phyloP scores from a whole-genome alignment of 768 basidiomycete genomes.

The Fomitopsis serialis region DNA sequence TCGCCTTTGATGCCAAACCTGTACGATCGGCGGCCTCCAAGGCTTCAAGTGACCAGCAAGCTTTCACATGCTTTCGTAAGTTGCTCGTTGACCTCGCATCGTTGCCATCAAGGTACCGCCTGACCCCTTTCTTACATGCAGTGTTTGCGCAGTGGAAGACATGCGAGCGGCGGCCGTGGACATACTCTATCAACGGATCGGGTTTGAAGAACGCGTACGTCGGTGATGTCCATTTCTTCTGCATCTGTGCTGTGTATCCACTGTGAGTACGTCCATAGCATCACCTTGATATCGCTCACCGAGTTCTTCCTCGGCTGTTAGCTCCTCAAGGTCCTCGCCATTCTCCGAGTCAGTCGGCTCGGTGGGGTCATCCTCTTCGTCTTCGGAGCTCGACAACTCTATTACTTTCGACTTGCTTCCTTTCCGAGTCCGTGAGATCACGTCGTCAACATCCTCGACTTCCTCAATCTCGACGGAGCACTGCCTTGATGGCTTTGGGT shows the following conservation, averaged over 20 bases:
- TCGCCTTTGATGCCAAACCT: neutral
- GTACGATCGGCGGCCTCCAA: constrained; percentile 11
- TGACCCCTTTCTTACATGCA: constrained; percentile 16
- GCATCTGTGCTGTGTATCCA: constrained; percentile 5
- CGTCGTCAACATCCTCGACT: neutral
- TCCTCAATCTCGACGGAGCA: neutral
- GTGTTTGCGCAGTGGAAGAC: constrained; percentile 23
- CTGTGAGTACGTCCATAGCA: no score
- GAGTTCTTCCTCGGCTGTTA: constrained; percentile 1
- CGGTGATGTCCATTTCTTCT: constrained; percentile 26
- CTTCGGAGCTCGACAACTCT: neutral
- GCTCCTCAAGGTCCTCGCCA: neutral
- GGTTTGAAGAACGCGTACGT: constrained; percentile 32
- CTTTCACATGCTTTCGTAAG: constrained; percentile 20
- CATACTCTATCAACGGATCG: constrained; percentile 17
- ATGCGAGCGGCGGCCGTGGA: constrained; percentile 19
- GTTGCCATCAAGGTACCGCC: constrained; percentile 18
- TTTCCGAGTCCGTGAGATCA: neutral
- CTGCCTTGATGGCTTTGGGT: neutral
- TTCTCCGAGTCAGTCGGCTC: neutral
- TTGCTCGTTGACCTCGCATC: constrained; percentile 28
- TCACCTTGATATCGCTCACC: constrained; percentile 10
- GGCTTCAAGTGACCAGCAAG: constrained; percentile 29
- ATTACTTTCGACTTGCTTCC: neutral
- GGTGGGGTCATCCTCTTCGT: neutral